These are phyloP conservation scores for Zea mays DNA, from an alignment of 176 grass and related monocot species.

Conservation along the genomic window Zm-B73-REFERENCE-NAM-5.0 NC_050097.1:104159501-104160000, in stretches of 20 bases:
- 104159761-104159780: not conserved
- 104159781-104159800: not conserved
- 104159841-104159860: not conserved
- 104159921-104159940: no score
- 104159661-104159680: not conserved
- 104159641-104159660: slow-evolving; percentile 2
- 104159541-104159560: not conserved
- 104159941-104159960: no score
- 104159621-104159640: not conserved
- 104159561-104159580: not conserved
- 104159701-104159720: not conserved
- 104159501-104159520: not conserved
- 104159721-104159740: not conserved
- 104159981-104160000: no score
- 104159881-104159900: no score
- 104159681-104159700: not conserved
- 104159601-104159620: not conserved
- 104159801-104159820: not conserved
- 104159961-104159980: no score
- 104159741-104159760: not conserved
- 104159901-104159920: no score
- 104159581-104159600: not conserved
- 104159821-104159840: not conserved
- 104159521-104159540: not conserved
- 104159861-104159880: not conserved